A percentile compares a stretch with the other conserved stretches of the same genome.
phyloP scores from a whole-genome alignment of 2,329 filamentous ascomycete genomes.

The Arthroderma sp. region DNA sequence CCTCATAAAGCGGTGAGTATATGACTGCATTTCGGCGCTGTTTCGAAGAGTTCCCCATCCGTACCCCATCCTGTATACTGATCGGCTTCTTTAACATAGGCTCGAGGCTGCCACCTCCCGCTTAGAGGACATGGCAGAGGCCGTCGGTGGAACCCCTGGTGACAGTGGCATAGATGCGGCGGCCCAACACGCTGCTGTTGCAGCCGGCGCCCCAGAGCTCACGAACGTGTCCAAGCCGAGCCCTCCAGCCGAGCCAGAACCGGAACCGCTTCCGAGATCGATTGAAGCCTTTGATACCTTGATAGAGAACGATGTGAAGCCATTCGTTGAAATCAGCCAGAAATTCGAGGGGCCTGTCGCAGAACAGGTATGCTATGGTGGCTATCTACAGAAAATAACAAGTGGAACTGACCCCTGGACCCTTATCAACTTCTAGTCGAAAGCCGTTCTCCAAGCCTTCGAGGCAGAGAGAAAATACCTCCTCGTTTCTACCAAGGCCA shows the following conservation, averaged over 20 bases:
- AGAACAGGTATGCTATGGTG: slow-evolving; percentile 51
- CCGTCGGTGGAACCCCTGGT: slow-evolving; percentile 39
- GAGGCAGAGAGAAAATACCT: slow-evolving; percentile 77
- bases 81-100: slow-evolving; percentile 36
- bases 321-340: slow-evolving; percentile 65
- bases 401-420: not conserved
- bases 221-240: slow-evolving; percentile 13
- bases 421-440: slow-evolving; percentile 29
- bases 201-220: slow-evolving; percentile 14
- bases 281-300: slow-evolving; percentile 80
- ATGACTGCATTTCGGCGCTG: not conserved
- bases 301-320: slow-evolving; percentile 58
- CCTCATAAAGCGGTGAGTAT: slow-evolving; percentile 83
- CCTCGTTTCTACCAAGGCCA: slow-evolving; percentile 75
- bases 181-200: slow-evolving; percentile 14
- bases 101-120: slow-evolving; percentile 94
- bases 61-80: too few relatives aligned
- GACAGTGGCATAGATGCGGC: slow-evolving; percentile 22
- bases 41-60: too few relatives aligned
- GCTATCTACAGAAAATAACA: slow-evolving; percentile 21
- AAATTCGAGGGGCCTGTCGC: slow-evolving; percentile 65
- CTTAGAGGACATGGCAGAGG: slow-evolving; percentile 87
- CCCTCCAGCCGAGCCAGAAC: slow-evolving; percentile 34
- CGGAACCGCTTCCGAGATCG: slow-evolving; percentile 55
- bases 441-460: slow-evolving; percentile 54